These are phyloP conservation scores for Fusarium devonianum DNA, from an alignment of 2,329 filamentous ascomycete species.

Conservation along the genomic window DNA sequence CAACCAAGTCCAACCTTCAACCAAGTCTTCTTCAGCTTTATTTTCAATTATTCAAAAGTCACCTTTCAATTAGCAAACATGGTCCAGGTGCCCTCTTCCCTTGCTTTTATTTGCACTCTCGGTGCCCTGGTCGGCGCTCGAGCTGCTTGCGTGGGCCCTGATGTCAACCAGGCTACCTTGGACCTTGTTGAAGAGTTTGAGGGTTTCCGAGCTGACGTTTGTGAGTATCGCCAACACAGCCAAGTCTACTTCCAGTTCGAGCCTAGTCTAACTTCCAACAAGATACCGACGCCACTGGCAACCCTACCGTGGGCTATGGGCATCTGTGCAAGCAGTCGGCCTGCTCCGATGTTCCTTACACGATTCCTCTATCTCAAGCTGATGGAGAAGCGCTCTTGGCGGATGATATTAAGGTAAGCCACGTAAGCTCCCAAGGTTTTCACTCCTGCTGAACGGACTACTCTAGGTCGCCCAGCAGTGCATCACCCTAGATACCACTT, in stretches of 20 bases:
- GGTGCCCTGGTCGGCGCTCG: slow-evolving; percentile 5
- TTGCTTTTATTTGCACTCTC: slow-evolving; percentile 5
- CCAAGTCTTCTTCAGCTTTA: neutral
- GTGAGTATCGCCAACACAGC: neutral
- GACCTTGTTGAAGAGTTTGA: slow-evolving; percentile 15
- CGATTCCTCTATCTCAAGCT: slow-evolving; percentile 52
- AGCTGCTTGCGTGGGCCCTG: slow-evolving; percentile 27
- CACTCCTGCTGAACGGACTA: neutral
- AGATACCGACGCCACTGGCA: slow-evolving; percentile 52
- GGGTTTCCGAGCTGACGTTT: slow-evolving; percentile 15
- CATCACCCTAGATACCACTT: slow-evolving; percentile 47
- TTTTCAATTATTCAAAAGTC: neutral
- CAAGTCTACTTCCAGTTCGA: neutral
- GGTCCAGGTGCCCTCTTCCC: slow-evolving; percentile 4
- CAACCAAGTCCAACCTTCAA: neutral
- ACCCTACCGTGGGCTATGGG: slow-evolving; percentile 59
- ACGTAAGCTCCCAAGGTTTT: neutral
- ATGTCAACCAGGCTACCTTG: slow-evolving; percentile 15
- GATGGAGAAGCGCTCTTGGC: slow-evolving; percentile 51
- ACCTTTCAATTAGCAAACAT: slow-evolving; percentile 1
- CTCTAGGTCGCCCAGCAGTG: slow-evolving; percentile 45
- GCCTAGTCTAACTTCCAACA: neutral
- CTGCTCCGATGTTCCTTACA: slow-evolving; percentile 56
- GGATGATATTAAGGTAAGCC: slow-evolving; percentile 22
- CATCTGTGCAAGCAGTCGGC: slow-evolving; percentile 53